Evolutionary conservation across 2,329 filamentous ascomycete species (phyloP), one percentile per base, ranked within the genome.

Genomic region (Pleoardoris graminearum): DNA sequence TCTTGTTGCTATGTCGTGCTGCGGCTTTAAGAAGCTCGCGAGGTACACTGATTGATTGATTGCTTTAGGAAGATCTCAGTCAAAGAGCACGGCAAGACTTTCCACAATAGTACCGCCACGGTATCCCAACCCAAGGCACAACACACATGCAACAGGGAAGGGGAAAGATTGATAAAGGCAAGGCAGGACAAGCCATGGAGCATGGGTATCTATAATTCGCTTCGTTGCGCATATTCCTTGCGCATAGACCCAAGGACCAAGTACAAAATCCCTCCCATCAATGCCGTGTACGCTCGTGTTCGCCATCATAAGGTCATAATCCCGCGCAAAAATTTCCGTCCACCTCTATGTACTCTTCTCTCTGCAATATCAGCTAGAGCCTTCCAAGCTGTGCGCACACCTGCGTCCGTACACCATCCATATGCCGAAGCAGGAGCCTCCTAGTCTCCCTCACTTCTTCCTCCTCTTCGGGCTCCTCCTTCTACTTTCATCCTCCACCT

Each of bases 401-500:
- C 12, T 4, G 16, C 17, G 14, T 16, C n/a, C 4, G 4, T 8
- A n/a, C n/a, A n/a, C n/a, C n/a, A n/a, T n/a, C n/a, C n/a, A n/a
- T n/a, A n/a, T n/a, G n/a, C n/a, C n/a, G n/a, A n/a, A n/a, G n/a
- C n/a, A n/a, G 16, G 16, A n/a, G 8, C 14, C 16, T 10, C 10
- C 30, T 10, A 32, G 30, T 32, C 30, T 12, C 30, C 2, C 22
- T 59, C 50, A 71, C 43, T 61, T 64, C 59, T 52, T 69, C 51
- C 64, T 62, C 58, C 69, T 55, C 55, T 72, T 73, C 14, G 65
- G 66, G 48, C 65, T 68, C 29, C 63, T 30, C 30, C 19, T 53
- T 23, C 61, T 51, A n/a, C 53, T 67, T 60, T 67, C 67, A 33
- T 70, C 70, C n/a, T 70, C 68, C 1, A 69, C 66, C 33, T 73